phyloP scores from a whole-genome alignment of 495 filamentous ascomycete genomes.

The Podospora pseudoanserina region DNA sequence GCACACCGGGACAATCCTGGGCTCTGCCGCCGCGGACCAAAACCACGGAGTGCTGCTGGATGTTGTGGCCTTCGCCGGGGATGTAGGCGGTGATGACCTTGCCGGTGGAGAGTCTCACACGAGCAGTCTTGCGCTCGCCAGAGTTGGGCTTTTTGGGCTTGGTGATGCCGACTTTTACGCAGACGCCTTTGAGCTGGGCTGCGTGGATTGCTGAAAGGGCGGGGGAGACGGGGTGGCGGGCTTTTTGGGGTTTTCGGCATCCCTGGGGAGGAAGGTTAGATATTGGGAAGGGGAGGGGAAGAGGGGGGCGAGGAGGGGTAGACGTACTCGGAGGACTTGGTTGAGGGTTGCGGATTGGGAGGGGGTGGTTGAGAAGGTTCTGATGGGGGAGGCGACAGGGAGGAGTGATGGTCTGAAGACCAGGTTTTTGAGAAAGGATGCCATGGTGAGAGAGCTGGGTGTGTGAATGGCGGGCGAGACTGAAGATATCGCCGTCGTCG shows the following conservation, averaged over 20 bases:
- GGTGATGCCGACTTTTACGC: constrained; percentile 83
- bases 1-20: constrained; percentile 98
- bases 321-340: constrained; percentile 53
- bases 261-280: constrained; percentile 46
- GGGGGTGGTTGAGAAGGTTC: constrained; percentile 50
- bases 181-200: constrained; percentile 90
- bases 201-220: constrained; percentile 65
- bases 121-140: constrained; percentile 85
- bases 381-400: constrained; percentile 13
- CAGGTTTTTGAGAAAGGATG: constrained; percentile 30
- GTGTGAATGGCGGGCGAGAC: constrained; percentile 14
- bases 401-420: constrained; percentile 28
- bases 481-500: constrained; percentile 7
- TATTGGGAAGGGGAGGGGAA: not conserved
- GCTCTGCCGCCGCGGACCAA: constrained; percentile 83
- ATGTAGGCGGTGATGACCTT: constrained; percentile 88
- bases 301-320: not conserved
- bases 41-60: constrained; percentile 97
- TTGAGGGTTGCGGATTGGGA: constrained; percentile 55
- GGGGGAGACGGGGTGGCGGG: constrained; percentile 80
- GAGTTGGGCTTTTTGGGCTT: constrained; percentile 99
- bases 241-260: constrained; percentile 68
- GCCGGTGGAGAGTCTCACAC: constrained; percentile 82
- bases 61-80: constrained; percentile 95
- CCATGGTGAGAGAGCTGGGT: constrained; percentile 22